Evolutionary conservation across 2,329 filamentous ascomycete species (phyloP), one percentile per base, ranked within the genome.

Genomic region (Hymenoscyphus repandus): DNA sequence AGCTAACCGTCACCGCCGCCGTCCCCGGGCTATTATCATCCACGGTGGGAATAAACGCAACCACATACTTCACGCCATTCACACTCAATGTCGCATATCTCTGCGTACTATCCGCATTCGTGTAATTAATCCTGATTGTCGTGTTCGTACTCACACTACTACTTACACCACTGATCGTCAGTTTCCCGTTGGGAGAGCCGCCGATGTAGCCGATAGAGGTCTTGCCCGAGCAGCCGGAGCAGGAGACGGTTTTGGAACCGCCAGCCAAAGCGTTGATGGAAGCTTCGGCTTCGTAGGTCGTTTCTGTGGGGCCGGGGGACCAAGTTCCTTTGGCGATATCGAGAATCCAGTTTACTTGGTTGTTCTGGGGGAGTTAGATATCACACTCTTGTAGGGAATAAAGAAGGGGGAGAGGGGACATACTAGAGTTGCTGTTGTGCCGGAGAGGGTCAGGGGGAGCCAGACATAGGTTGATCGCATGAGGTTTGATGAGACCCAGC

Each of bases 401-500:
- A 7, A 20, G 38, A 49, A 18, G 39, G n/a, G n/a, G 30, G 31
- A 6, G 13, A 42, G 39, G n/a, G 20, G 9, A 31, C 40, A 30
- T 63, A 63, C 67, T 60, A 80, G 71, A 9, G 58, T 72, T 2
- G 80, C 77, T 0, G 68, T 74, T 0, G 71, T 78, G 0, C 78
- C 79, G 1, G 69, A 69, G 52, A 84, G 71, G 3, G 62, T 69
- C 0, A 86, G 66, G 0, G 83, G 83, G 0, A 86, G 71, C 83
- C 82, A 86, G 37, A 86, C 68, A 58, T 86, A 86, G 0, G 80
- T 83, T 46, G 75, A 79, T 0, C 75, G 69, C 65, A 75, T 76
- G 0, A 88, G 72, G 55, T 86, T 81, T n/a, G 65, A 64, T 5
- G 72, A 75, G 0, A 78, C 66, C 83, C 84, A 87, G 18, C 84